phyloP scores from a whole-genome alignment of 768 basidiomycete genomes.

The Hygrocybe coccinea region DNA sequence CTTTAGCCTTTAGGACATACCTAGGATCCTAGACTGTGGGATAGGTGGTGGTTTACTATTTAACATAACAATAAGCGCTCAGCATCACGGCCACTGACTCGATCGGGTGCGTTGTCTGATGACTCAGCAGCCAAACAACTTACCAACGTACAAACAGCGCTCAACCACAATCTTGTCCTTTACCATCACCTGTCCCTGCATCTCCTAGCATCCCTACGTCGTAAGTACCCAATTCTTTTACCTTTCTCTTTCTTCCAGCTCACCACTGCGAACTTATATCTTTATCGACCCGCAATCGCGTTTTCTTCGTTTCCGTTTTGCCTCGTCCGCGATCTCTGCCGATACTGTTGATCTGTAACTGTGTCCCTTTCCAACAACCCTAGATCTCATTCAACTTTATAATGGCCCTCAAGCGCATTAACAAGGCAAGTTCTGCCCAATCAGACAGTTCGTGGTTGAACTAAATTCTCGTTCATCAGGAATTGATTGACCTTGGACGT shows the following conservation, averaged over 20 bases:
- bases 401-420: slow-evolving; percentile 99
- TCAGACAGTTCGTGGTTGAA: background rate
- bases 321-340: slow-evolving; percentile 36
- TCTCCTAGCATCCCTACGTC: slow-evolving; percentile 25
- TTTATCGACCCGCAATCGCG: slow-evolving; percentile 35
- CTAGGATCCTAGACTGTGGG: too few species aligned
- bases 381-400: slow-evolving; percentile 14
- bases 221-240: slow-evolving; percentile 27
- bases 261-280: slow-evolving; percentile 14
- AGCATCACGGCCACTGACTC: too few species aligned
- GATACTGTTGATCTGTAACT: slow-evolving; percentile 6
- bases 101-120: background rate
- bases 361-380: background rate
- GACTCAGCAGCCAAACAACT: slow-evolving; percentile 37
- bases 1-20: too few species aligned
- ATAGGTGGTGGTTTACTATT: too few species aligned
- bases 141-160: slow-evolving; percentile 33
- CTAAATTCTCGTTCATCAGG: slow-evolving; percentile 46
- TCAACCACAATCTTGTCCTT: slow-evolving; percentile 38
- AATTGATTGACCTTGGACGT: slow-evolving; percentile 98
- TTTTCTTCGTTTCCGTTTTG: slow-evolving; percentile 23
- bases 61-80: too few species aligned
- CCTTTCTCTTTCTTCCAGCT: slow-evolving; percentile 9
- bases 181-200: slow-evolving; percentile 43
- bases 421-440: slow-evolving; percentile 63